phyloP scores from a whole-genome alignment of 2,329 filamentous ascomycete species.

The Colletotrichum falcatum region DNA sequence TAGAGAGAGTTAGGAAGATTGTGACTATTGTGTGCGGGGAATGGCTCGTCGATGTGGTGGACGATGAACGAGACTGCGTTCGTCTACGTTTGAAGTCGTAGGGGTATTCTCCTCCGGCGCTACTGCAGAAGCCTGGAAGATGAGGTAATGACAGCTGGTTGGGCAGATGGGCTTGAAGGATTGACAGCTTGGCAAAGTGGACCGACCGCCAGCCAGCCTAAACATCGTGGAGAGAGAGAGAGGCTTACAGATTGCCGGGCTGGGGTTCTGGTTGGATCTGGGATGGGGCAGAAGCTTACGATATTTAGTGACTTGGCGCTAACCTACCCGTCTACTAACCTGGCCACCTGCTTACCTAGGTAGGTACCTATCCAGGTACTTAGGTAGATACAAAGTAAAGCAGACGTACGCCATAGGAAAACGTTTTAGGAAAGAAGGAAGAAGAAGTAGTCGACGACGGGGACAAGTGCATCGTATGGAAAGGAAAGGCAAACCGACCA shows the following conservation, averaged over 20 bases:
- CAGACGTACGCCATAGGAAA: neutral
- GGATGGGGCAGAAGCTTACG: slow-evolving; percentile 23
- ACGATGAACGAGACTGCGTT: slow-evolving; percentile 27
- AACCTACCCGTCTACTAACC: neutral
- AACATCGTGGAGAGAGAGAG: neutral
- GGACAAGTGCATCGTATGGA: too few species aligned
- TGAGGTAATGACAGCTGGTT: slow-evolving; percentile 14
- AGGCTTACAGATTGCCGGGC: slow-evolving; percentile 19
- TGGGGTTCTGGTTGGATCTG: slow-evolving; percentile 22
- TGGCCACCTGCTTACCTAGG: too few species aligned
- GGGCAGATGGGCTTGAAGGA: neutral
- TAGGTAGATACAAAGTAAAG: too few species aligned
- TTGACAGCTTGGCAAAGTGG: neutral
- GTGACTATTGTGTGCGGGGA: slow-evolving; percentile 9
- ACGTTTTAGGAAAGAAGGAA: slow-evolving; percentile 19
- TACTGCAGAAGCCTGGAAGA: neutral
- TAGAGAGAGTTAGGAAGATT: slow-evolving; percentile 22
- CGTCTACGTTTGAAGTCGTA: slow-evolving; percentile 8
- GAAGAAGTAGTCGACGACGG: too few species aligned
- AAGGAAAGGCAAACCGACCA: neutral
- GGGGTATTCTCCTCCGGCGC: neutral
- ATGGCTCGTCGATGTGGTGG: slow-evolving; percentile 13
- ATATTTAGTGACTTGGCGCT: slow-evolving; percentile 35
- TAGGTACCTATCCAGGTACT: neutral
- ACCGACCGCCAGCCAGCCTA: too few species aligned